phyloP scores from a whole-genome alignment of 2,329 filamentous ascomycete species.

The Scedosporium minutisporum region DNA sequence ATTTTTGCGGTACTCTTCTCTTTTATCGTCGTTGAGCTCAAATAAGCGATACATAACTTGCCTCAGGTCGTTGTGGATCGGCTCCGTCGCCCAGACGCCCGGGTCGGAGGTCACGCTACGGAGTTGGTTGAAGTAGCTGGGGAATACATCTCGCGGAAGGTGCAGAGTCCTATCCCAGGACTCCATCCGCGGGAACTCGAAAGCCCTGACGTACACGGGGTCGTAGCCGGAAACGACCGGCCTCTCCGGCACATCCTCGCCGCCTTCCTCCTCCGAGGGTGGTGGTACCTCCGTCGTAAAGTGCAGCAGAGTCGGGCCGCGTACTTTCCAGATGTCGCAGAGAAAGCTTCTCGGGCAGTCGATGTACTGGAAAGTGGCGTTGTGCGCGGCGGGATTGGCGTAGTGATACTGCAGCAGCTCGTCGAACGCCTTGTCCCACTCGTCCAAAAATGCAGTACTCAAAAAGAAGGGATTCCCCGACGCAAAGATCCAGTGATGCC shows the following conservation, averaged over 20 bases:
- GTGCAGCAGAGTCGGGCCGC: neutral
- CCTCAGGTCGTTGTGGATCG: neutral
- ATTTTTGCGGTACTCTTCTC: neutral
- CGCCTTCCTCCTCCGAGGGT: neutral
- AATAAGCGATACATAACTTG: neutral
- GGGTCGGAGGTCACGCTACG: neutral
- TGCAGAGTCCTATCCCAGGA: neutral
- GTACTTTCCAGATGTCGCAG: neutral
- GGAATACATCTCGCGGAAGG: neutral
- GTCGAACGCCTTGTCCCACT: neutral
- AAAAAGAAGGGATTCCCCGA: neutral
- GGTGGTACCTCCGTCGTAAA: neutral
- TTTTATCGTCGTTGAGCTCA: neutral
- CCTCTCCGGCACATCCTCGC: neutral
- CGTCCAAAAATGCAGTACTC: neutral
- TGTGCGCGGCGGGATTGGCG: neutral
- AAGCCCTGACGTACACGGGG: neutral
- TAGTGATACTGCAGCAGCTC: neutral
- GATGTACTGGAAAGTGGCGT: neutral
- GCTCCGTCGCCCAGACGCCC: neutral
- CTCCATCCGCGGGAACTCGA: neutral
- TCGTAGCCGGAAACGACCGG: neutral
- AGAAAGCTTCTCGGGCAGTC: neutral
- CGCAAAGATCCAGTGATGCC: neutral
- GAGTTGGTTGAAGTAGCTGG: neutral